Base-by-base conservation (phyloP, 2,329 filamentous ascomycete species). In the Xylariaceae sp. region DNA sequence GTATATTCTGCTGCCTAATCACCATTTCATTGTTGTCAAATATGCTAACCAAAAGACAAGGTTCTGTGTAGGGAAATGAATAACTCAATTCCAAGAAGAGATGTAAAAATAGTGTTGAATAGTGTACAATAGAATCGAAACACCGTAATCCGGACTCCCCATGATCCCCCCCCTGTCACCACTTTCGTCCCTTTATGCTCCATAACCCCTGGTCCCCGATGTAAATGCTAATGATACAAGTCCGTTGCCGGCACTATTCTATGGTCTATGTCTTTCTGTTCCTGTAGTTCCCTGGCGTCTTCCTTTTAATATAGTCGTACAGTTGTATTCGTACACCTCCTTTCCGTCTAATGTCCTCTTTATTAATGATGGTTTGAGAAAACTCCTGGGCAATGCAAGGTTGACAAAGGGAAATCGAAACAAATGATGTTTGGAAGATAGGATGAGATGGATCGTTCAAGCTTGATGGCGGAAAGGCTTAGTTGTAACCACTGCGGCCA, bases 21-120 rank as follows among this genome's bases (percentile, higher is more conserved):
- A n/a, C n/a, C n/a, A n/a, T 53, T 46, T 38, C 43, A 27, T 40
- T 3, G 21, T n/a, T n/a, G n/a, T n/a, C n/a, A n/a, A n/a, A 40
- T 34, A 36, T 49, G 36, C 40, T 42, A 46, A 41, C 56, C 42
- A 42, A 55, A 34, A 35, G 17, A 40, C 22, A 55, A 79, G 76
- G 50, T 80, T 80, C 49, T 80, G 76, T 58, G 75, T 80, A 33
- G 75, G 75, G 55, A 78, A 78, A 56, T 77, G 45, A 63, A 62
- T 46, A 40, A 49, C 54, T 47, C 34, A 20, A 27, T 42, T 33
- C 20, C 14, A 38, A n/a, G 37, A 41, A 14, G n/a, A 44, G 39
- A 40, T 35, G 27, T 45, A 39, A 23, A 22, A 35, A 21, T 41
- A 38, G 11, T 45, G 38, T 48, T 46, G 40, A 48, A 22, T 22